These are phyloP conservation scores for Bertia moriformis DNA, from an alignment of 2,329 filamentous ascomycete species.

Conservation along the genomic window DNA sequence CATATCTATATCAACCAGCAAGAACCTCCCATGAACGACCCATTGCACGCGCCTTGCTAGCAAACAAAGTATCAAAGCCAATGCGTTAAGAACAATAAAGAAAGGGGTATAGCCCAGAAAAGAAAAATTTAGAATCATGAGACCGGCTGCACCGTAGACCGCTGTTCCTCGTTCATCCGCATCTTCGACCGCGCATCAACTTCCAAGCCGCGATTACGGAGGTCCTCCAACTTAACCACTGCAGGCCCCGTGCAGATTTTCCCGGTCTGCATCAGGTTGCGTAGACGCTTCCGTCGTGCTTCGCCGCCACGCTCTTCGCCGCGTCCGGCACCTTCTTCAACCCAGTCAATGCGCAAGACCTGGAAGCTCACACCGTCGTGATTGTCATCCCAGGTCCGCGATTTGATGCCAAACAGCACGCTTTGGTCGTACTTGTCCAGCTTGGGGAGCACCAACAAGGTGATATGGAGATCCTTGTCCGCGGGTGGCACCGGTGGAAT, in stretches of 20 bases:
- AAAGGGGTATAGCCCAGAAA: background rate
- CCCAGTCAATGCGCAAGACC: conserved; percentile 70
- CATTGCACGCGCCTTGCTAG: too few relatives aligned
- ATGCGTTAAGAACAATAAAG: background rate
- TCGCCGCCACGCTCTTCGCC: conserved; percentile 40
- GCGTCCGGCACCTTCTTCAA: conserved; percentile 53
- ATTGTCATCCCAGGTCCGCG: conserved; percentile 59
- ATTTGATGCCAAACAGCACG: conserved; percentile 68
- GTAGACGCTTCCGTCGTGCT: conserved; percentile 38
- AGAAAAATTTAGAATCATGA: background rate
- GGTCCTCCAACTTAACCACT: conserved; percentile 16
- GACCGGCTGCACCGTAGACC: background rate
- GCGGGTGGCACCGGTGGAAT: conserved; percentile 27
- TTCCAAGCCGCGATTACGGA: conserved; percentile 14
- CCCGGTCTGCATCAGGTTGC: conserved; percentile 29
- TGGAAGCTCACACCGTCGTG: conserved; percentile 83
- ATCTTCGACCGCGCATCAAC: too few relatives aligned
- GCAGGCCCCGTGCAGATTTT: conserved; percentile 22
- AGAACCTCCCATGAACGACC: too few relatives aligned
- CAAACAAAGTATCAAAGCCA: background rate
- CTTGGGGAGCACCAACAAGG: conserved; percentile 66
- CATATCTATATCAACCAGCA: too few relatives aligned
- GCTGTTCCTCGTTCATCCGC: too few relatives aligned
- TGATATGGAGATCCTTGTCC: conserved; percentile 74
- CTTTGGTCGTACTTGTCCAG: conserved; percentile 64